Evolutionary conservation across 1,284 basidiomycete genomes (phyloP).

Genomic region (Trametes versicolor): DNA sequence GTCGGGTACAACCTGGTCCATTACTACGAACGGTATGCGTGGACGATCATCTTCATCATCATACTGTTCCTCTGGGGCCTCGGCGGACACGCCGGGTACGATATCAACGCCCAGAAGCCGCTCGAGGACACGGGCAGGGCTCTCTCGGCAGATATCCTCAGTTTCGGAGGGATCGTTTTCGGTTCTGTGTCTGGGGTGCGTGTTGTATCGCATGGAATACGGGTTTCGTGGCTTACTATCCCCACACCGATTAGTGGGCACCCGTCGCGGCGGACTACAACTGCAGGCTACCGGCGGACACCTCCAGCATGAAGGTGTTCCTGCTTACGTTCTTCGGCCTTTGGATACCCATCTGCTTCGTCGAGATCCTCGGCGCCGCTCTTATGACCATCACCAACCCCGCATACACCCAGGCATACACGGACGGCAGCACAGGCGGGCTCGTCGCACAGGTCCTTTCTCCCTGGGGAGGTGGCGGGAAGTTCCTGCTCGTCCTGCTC

Average conservation of each 20-base stretch:
- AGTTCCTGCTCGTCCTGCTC: conserved; percentile 68
- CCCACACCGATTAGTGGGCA: conserved; percentile 47
- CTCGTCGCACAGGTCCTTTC: conserved; percentile 54
- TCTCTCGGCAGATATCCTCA: conserved; percentile 58
- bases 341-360: conserved; percentile 63
- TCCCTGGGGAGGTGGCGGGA: conserved; percentile 61
- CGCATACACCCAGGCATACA: conserved; percentile 59
- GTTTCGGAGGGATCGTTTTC: conserved; percentile 69
- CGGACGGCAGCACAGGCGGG: conserved; percentile 59
- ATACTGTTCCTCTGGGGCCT: conserved; percentile 66
- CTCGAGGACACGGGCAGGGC: conserved; percentile 57
- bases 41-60: conserved; percentile 64
- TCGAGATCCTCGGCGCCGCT: conserved; percentile 63
- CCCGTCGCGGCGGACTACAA: conserved; percentile 67
- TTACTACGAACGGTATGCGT: conserved; percentile 69
- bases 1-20: conserved; percentile 64
- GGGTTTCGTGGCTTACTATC: not conserved
- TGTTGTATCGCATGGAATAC: conserved; percentile 15
- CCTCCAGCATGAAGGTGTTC: conserved; percentile 59
- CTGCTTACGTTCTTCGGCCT: conserved; percentile 65
- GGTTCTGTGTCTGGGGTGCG: conserved; percentile 58
- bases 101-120: conserved; percentile 55
- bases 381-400: conserved; percentile 66
- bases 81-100: conserved; percentile 60
- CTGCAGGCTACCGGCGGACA: conserved; percentile 58